Evolutionary conservation across 495 filamentous ascomycete genomes (phyloP).

Genomic region (Aspergillus nanangensis): DNA sequence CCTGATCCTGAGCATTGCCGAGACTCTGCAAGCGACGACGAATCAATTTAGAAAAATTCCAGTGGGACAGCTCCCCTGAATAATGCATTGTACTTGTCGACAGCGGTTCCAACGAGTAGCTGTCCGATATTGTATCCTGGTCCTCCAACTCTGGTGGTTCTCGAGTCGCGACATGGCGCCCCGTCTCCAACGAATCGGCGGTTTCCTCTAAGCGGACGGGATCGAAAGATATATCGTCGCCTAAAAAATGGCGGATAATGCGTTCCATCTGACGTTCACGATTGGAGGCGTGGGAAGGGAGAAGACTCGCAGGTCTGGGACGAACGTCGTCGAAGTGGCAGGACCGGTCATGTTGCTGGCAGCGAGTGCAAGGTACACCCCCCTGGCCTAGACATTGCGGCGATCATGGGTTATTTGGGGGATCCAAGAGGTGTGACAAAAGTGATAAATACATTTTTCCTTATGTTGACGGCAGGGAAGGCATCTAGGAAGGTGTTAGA

Average conservation of each 20-base stretch:
- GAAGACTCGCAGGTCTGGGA: background rate
- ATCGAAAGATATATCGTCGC: conserved; percentile 13
- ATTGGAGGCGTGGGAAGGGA: background rate
- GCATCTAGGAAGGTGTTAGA: conserved; percentile 1
- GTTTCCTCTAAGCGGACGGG: conserved; percentile 2
- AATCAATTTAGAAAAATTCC: conserved; percentile 14
- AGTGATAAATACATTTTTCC: conserved; percentile 10
- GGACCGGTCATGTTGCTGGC: conserved; percentile 10
- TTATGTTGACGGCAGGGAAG: conserved; percentile 13
- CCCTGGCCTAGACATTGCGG: conserved; percentile 13
- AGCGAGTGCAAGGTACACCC: conserved; percentile 12
- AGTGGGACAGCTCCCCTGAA: conserved; percentile 13
- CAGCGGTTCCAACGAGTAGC: conserved; percentile 15
- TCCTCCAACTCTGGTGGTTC: background rate
- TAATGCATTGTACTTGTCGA: conserved; percentile 16
- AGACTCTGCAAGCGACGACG: conserved; percentile 10
- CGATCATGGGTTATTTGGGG: background rate
- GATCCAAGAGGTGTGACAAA: background rate
- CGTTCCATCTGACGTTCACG: conserved; percentile 8
- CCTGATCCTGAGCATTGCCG: conserved; percentile 4
- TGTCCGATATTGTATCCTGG: conserved; percentile 3
- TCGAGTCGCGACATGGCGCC: background rate
- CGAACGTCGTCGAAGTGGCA: conserved; percentile 8
- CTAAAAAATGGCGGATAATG: conserved; percentile 14
- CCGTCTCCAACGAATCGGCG: conserved; percentile 1